These are phyloP conservation scores for Andrographis paniculata DNA, from an alignment of 305 asterid genomes.

Conservation along the genomic window DNA sequence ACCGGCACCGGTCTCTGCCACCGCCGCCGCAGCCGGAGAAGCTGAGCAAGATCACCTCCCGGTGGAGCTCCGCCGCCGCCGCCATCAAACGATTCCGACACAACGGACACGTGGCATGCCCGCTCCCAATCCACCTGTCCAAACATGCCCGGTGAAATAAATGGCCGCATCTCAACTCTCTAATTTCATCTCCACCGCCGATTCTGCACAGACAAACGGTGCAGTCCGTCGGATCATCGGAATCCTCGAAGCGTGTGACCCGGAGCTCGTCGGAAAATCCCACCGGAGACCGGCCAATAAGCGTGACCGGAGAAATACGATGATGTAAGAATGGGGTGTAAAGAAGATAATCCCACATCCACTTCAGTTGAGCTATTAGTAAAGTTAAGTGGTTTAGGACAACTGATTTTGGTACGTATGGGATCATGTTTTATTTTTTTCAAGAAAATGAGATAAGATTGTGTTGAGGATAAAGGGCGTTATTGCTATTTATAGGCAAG, in stretches of 20 bases:
- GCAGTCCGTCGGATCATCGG: slow-evolving; percentile 15
- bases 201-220: slow-evolving; percentile 24
- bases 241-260: neutral
- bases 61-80: slow-evolving; percentile 6
- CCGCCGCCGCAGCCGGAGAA: neutral
- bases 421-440: too few relatives aligned
- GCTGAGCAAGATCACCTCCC: neutral
- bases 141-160: slow-evolving; percentile 19
- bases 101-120: slow-evolving; percentile 16
- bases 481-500: too few relatives aligned
- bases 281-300: neutral
- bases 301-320: neutral
- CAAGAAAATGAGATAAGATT: too few relatives aligned
- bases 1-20: neutral
- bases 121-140: slow-evolving; percentile 19
- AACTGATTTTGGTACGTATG: neutral
- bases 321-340: slow-evolving; percentile 13
- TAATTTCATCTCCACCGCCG: slow-evolving; percentile 27
- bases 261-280: slow-evolving; percentile 1
- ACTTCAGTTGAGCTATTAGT: slow-evolving; percentile 13
- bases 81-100: slow-evolving; percentile 7
- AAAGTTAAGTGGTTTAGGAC: slow-evolving; percentile 1
- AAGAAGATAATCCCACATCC: slow-evolving; percentile 24
- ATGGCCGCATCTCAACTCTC: slow-evolving; percentile 26
- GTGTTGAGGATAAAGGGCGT: too few relatives aligned